Evolutionary conservation across 2,329 filamentous ascomycete genomes (phyloP), one percentile per base, ranked within the genome.

Genomic region (Leptographium procerum): DNA sequence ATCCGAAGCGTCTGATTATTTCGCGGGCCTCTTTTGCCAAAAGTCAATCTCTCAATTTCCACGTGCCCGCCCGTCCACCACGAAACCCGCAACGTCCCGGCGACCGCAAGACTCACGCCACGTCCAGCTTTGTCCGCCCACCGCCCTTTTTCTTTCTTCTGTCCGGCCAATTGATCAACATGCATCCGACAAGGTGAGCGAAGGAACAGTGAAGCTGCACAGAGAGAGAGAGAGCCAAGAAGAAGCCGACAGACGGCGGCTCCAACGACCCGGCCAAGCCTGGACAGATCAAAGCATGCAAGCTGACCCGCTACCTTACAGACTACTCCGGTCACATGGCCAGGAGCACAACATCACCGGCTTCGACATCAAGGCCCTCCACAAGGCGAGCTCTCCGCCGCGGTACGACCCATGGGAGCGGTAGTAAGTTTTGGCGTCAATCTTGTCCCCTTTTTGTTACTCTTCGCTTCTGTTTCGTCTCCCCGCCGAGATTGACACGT

Each of bases 341-440:
- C 72, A 73, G 66, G 80, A 81, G 77, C 79, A 83, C 70, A 91
- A 89, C 80, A 83, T 95, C 74, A 96, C 92, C 68, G 92, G 92
- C 75, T 97, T 97, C 81, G 87, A 94, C 77, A 81, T 90, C 68
- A 84, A 83, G 71, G 87, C 89, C 73, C 86, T 91, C 74, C 88
- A 84, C 70, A 83, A 82, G 63, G 80, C 91, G 52, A 78, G 88
- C 66, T 83, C 83, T 63, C 80, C 75, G 64, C 77, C 78, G 59
- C 73, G 75, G 71, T 83, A 85, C 72, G 84, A 87, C 64, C 84
- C 84, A 53, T 87, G 84, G 84, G 82, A 83, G 70, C 73, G 77
- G 76, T 69, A 72, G 84, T 87, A 63, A 72, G 82, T 82, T 24
- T 19, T 6, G 11, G 16, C 24, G 22, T 1, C 28, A 13, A 28